Conservation (phyloP, 768 basidiomycete genomes). For the Hygrocybe coccinea region DNA sequence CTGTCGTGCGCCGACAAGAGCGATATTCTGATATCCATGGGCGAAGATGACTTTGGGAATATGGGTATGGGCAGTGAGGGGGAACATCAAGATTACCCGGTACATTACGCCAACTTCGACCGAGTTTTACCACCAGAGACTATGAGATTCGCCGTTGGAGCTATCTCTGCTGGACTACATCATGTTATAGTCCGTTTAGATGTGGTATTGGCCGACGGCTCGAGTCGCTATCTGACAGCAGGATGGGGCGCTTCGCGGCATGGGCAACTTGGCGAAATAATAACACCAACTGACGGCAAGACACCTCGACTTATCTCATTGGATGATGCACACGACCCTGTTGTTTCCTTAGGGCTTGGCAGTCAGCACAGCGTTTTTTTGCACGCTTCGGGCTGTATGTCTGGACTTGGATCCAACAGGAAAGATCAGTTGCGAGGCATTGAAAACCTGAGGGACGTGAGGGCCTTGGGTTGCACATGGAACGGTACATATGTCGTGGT, state of each 20-base stretch:
- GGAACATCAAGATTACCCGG: constrained; percentile 17
- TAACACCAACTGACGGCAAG: constrained; percentile 26
- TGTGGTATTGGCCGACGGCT: constrained; percentile 18
- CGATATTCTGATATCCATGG: constrained; percentile 71
- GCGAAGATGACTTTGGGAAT: constrained; percentile 80
- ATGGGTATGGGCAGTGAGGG: constrained; percentile 50
- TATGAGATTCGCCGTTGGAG: constrained; percentile 31
- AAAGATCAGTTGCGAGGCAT: constrained; percentile 60
- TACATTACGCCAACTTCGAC: constrained; percentile 43
- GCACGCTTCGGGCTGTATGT: constrained; percentile 50
- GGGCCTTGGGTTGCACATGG: constrained; percentile 63
- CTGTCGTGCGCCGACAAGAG: constrained; percentile 38
- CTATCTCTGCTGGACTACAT: constrained; percentile 61
- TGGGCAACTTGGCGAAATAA: constrained; percentile 65
- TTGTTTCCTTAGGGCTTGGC: constrained; percentile 36
- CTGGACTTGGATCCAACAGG: constrained; percentile 62
- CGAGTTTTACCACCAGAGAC: constrained; percentile 29
- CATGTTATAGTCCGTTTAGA: constrained; percentile 56
- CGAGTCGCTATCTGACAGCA: constrained; percentile 31
- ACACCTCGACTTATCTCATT: constrained; percentile 34
- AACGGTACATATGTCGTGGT: constrained; percentile 62
- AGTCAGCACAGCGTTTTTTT: constrained; percentile 48
- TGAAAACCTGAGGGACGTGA: constrained; percentile 20
- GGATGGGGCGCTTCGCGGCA: constrained; percentile 88
- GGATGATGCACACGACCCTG: constrained; percentile 24